Evolutionary conservation across 2,329 filamentous ascomycete genomes (phyloP).

Genomic region (Ceratocystis harringtonii): DNA sequence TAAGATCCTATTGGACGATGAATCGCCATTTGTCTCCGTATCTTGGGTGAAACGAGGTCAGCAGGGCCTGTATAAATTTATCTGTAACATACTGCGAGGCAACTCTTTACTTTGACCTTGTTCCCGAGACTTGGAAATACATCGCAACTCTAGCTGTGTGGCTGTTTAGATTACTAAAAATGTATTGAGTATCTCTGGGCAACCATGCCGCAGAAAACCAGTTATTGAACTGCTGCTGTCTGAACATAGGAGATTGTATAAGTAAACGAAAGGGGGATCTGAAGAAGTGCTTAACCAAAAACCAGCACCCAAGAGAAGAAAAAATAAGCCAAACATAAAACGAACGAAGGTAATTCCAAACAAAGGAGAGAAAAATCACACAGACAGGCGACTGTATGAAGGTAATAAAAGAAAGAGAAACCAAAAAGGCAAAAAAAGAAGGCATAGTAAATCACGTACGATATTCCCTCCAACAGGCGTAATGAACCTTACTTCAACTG

Average conservation of each 20-base stretch:
- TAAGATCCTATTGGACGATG: background rate
- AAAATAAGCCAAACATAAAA: background rate
- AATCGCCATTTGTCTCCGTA: background rate
- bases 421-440: background rate
- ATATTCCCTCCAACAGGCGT: background rate
- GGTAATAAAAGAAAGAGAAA: background rate
- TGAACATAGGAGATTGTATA: conserved; percentile 2
- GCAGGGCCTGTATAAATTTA: background rate
- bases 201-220: background rate
- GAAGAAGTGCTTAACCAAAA: background rate
- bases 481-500: background rate
- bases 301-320: background rate
- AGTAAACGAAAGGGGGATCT: conserved; percentile 1
- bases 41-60: background rate
- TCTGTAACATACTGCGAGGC: background rate
- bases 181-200: background rate
- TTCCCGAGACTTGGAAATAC: background rate
- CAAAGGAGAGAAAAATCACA: background rate
- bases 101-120: background rate
- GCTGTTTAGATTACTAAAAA: background rate
- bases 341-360: background rate
- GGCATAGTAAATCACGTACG: background rate
- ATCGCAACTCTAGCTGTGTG: background rate
- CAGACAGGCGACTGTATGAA: background rate
- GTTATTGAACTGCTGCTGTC: background rate